A percentile compares a stretch with the other conserved stretches of the same genome.
phyloP scores from a whole-genome alignment of 1,139 yeast species.

The Dujonia santamariae region DNA sequence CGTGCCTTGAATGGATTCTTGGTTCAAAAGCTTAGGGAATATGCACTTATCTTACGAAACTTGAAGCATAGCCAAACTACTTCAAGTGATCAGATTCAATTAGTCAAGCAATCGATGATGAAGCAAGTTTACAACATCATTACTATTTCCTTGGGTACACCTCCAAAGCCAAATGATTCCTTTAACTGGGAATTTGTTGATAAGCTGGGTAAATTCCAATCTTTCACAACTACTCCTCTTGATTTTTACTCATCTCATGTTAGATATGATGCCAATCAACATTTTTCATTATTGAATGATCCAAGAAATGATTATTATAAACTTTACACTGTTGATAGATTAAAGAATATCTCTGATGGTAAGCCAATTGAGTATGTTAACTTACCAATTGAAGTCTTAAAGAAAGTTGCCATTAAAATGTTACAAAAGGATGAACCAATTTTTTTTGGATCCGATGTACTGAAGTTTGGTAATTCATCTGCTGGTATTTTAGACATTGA shows the following conservation, averaged over 20 bases:
- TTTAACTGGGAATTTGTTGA: slow-evolving; percentile 74
- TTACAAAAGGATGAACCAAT: slow-evolving; percentile 72
- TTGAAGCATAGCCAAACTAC: slow-evolving; percentile 27
- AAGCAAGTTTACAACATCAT: slow-evolving; percentile 61
- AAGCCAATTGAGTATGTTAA: slow-evolving; percentile 69
- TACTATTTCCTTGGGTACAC: slow-evolving; percentile 68
- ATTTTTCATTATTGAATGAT: slow-evolving; percentile 72
- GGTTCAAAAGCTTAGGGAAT: slow-evolving; percentile 70
- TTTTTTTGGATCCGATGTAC: slow-evolving; percentile 84
- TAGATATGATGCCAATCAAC: slow-evolving; percentile 47
- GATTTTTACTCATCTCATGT: slow-evolving; percentile 58
- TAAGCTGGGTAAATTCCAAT: slow-evolving; percentile 62
- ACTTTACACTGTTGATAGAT: slow-evolving; percentile 65
- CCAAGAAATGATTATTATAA: slow-evolving; percentile 69
- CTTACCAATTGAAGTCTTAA: slow-evolving; percentile 54
- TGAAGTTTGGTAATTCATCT: slow-evolving; percentile 57
- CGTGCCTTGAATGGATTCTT: slow-evolving; percentile 57
- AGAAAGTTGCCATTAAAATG: slow-evolving; percentile 61
- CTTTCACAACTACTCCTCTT: slow-evolving; percentile 56
- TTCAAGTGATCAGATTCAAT: slow-evolving; percentile 17
- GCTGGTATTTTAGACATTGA: slow-evolving; percentile 67
- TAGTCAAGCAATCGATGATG: slow-evolving; percentile 48
- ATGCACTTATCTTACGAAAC: slow-evolving; percentile 62
- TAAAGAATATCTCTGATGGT: slow-evolving; percentile 70
- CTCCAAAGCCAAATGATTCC: slow-evolving; percentile 67